Percentiles rank a stretch among this genome's conserved stretches.
Evolutionary conservation across 345 rosid species (phyloP).

Genomic region (Gossypium mustelinum): DNA sequence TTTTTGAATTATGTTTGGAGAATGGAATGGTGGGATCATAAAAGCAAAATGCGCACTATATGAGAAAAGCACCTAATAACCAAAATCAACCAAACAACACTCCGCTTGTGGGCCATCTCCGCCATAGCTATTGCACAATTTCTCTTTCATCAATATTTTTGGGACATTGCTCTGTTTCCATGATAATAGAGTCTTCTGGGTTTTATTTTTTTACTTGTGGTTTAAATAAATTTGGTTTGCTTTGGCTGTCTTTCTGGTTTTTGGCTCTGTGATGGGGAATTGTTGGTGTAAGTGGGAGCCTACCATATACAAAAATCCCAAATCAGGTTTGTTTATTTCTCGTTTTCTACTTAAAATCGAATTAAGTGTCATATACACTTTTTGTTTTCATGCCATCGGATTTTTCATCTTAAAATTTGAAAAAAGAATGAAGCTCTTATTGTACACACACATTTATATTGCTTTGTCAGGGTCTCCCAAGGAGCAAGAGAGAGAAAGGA

Average conservation of each 20-base stretch:
- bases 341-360: no score
- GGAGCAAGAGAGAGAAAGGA: constrained; percentile 32
- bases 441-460: background rate
- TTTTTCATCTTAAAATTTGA: no score
- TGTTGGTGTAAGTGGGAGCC: constrained; percentile 73
- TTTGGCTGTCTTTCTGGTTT: constrained; percentile 10
- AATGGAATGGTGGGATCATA: background rate
- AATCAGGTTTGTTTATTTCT: constrained; percentile 60
- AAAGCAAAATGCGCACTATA: constrained; percentile 31
- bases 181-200: constrained; percentile 1
- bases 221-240: no score
- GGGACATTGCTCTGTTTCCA: constrained; percentile 17
- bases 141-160: constrained; percentile 7
- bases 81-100: no score
- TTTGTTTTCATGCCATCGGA: constrained; percentile 1
- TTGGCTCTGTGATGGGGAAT: constrained; percentile 61
- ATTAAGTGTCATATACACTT: no score
- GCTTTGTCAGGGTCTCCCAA: constrained; percentile 57
- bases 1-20: no score
- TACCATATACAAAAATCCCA: constrained; percentile 69
- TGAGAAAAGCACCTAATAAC: constrained; percentile 8
- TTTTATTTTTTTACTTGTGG: constrained; percentile 3
- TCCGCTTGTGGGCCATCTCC: no score
- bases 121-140: no score
- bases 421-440: background rate